Conservation (phyloP, 1,284 basidiomycete species). For the Ceratobasidium sp. region DNA sequence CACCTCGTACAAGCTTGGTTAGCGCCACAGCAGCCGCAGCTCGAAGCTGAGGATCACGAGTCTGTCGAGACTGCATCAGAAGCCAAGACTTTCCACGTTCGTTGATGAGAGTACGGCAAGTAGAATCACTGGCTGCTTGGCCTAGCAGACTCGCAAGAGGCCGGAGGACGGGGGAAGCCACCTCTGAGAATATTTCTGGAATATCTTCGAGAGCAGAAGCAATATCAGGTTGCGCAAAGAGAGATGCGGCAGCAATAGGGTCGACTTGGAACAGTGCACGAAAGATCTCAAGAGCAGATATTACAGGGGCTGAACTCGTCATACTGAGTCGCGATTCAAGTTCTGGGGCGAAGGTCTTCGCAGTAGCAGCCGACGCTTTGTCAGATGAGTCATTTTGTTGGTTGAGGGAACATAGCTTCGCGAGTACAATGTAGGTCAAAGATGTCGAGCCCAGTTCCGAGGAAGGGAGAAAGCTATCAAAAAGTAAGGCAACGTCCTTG, state of each 20-base stretch:
- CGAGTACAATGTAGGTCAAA: constrained; percentile 28
- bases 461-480: constrained; percentile 38
- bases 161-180: constrained; percentile 61
- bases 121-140: constrained; percentile 79
- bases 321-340: constrained; percentile 30
- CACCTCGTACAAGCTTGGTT: constrained; percentile 80
- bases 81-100: constrained; percentile 74
- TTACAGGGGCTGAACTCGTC: constrained; percentile 30
- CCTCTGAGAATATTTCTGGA: constrained; percentile 69
- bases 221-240: constrained; percentile 74
- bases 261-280: constrained; percentile 83
- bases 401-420: constrained; percentile 21
- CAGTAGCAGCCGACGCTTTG: constrained; percentile 8
- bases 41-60: constrained; percentile 65
- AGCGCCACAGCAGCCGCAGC: constrained; percentile 80
- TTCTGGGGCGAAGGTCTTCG: constrained; percentile 11
- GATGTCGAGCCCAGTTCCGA: constrained; percentile 21
- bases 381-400: constrained; percentile 12
- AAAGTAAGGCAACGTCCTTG: not conserved
- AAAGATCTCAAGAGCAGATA: constrained; percentile 68
- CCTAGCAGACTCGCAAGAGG: constrained; percentile 78
- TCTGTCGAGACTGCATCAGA: constrained; percentile 67
- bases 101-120: constrained; percentile 73
- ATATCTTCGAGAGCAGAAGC: constrained; percentile 74
- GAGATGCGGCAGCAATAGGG: constrained; percentile 70